Evolutionary conservation across 352 stramenopile species (phyloP), one percentile per base, ranked within the genome.

Genomic region (Blastocystis sp.): DNA sequence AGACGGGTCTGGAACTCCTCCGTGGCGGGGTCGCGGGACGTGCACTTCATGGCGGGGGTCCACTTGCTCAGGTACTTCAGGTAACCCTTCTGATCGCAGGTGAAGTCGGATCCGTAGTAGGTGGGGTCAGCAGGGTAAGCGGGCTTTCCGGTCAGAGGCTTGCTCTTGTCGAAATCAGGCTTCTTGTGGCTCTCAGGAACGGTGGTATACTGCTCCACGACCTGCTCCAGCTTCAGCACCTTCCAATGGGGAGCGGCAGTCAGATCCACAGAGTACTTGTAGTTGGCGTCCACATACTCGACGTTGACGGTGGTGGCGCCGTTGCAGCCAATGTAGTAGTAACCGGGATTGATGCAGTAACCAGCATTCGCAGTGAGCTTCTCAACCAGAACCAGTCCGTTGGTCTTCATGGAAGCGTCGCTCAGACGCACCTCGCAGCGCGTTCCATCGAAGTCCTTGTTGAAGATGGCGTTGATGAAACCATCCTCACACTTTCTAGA

Each of bases 251-350:
- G 29, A 49, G 27, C 9, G 14, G 34, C 4, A 27, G 61, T 49
- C 4, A 72, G 61, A 72, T 72, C 61, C n/a, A n/a, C n/a, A n/a
- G n/a, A n/a, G 34, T 72, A 44, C 21, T 48, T 44, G 18, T 72
- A 51, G 61, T 72, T 53, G 34, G 29, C 48, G 34, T 29, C 51
- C 34, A 72, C 32, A 32, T 72, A 72, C 34, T 72, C 51, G 14
- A 72, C 61, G 34, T 72, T 72, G 14, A 72, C 61, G 0, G 21
- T 49, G 21, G 61, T 36, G 51, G 61, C 7, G n/a, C 4, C 61
- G 27, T n/a, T 72, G 61, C 61, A 72, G 8, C 34, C 34, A 72
- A 72, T 72, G 34, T 72, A 72, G 21, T 72, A 72, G 36, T 72
- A 72, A 51, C 61, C 61, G 21, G 61, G 61, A 36, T 72, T 72